Evolutionary conservation across 1,284 basidiomycete genomes (phyloP).

Genomic region (Boletus sp.): DNA sequence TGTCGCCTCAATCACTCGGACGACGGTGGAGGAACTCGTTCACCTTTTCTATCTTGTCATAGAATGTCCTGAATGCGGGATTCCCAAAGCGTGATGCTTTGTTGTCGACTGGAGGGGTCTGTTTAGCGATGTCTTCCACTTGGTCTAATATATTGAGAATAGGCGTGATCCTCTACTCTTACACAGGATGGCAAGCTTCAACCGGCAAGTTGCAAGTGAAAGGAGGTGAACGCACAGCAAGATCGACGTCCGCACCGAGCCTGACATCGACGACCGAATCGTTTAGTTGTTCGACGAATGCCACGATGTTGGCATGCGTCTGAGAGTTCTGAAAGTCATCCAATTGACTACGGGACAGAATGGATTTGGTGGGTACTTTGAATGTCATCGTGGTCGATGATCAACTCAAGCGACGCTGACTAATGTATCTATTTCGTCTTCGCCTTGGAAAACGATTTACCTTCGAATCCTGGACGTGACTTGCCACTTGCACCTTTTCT

Average conservation of each 20-base stretch:
- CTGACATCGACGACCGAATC: slow-evolving; percentile 77
- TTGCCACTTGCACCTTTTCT: slow-evolving; percentile 72
- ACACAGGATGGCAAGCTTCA: slow-evolving; percentile 14
- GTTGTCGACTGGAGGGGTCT: slow-evolving; percentile 89
- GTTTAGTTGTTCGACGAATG: slow-evolving; percentile 81
- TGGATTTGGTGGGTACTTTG: slow-evolving; percentile 64
- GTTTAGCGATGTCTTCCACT: slow-evolving; percentile 69
- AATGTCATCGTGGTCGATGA: slow-evolving; percentile 31
- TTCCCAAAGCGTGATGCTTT: slow-evolving; percentile 95
- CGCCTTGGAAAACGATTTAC: slow-evolving; percentile 68
- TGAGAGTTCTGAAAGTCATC: slow-evolving; percentile 79
- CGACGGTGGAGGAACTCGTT: slow-evolving; percentile 25
- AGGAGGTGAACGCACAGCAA: slow-evolving; percentile 51
- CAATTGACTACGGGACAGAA: slow-evolving; percentile 81
- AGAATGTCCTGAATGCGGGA: slow-evolving; percentile 93
- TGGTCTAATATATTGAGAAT: slow-evolving; percentile 67
- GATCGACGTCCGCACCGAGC: slow-evolving; percentile 65
- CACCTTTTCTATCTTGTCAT: slow-evolving; percentile 80
- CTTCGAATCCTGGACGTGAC: slow-evolving; percentile 81
- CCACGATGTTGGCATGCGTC: slow-evolving; percentile 72
- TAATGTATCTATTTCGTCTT: slow-evolving; percentile 22
- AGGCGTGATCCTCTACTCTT: slow-evolving; percentile 60
- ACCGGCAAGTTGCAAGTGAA: slow-evolving; percentile 5
- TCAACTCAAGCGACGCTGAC: slow-evolving; percentile 1
- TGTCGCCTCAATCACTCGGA: not conserved